A percentile compares a stretch with the other conserved stretches of the same genome.
Evolutionary conservation across 768 basidiomycete species (phyloP).

Genomic region (Hericium erinaceus): DNA sequence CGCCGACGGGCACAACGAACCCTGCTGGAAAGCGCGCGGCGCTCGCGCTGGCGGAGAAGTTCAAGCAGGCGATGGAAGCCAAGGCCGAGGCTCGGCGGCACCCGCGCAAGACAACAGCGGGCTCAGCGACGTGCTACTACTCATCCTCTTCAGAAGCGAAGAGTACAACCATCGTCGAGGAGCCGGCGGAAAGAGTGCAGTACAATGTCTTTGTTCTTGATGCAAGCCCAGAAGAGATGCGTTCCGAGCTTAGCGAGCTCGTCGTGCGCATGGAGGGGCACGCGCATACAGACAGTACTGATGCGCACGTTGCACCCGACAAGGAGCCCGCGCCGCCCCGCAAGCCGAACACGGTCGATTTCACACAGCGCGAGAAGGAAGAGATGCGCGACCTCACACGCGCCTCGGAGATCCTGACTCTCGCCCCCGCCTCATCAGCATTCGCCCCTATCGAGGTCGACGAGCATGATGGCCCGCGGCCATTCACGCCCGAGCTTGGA

Average conservation of each 20-base stretch:
- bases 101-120: neutral
- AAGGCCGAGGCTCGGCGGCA: slow-evolving; percentile 38
- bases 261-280: slow-evolving; percentile 31
- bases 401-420: slow-evolving; percentile 66
- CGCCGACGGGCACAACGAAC: slow-evolving; percentile 47
- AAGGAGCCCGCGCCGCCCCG: slow-evolving; percentile 1
- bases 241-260: slow-evolving; percentile 37
- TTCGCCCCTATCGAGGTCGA: slow-evolving; percentile 8
- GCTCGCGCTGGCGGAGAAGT: slow-evolving; percentile 52
- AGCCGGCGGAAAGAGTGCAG: slow-evolving; percentile 29
- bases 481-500: slow-evolving; percentile 34
- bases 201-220: slow-evolving; percentile 79
- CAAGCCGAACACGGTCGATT: slow-evolving; percentile 60
- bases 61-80: slow-evolving; percentile 50
- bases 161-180: neutral
- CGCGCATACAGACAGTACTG: slow-evolving; percentile 25
- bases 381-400: slow-evolving; percentile 86
- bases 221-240: slow-evolving; percentile 39
- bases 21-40: slow-evolving; percentile 32
- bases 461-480: slow-evolving; percentile 28
- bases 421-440: slow-evolving; percentile 17
- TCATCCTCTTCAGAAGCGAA: too few relatives aligned
- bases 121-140: neutral
- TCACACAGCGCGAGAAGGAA: slow-evolving; percentile 75
- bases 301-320: slow-evolving; percentile 21